Evolutionary conservation across 352 stramenopile species (phyloP), one percentile per base, ranked within the genome.

Genomic region (Phytophthora idaei): DNA sequence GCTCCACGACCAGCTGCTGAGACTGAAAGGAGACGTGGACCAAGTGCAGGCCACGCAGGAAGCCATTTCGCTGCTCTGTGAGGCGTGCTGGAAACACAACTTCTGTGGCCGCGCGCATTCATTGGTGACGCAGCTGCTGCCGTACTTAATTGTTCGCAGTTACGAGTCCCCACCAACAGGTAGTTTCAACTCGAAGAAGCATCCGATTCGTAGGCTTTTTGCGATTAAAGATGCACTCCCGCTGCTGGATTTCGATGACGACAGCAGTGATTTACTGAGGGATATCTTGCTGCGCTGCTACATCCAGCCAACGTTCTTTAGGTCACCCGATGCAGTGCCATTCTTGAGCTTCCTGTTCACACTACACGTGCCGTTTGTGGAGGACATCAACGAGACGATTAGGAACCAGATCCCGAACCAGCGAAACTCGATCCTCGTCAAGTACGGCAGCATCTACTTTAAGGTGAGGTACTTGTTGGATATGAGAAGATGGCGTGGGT

Each of bases 331-430:
- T 58, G 90, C 89, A 4, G 77, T 92, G 12, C 62, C 85, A 5
- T 94, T 97, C 52, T 67, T 97, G 45, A 89, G 85, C 44, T 96
- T 92, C 41, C 59, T 97, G 17, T 97, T 97, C 62, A 85, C 88
- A 7, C 73, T 97, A 7, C 87, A 97, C 65, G 69, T 90, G 58
- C 80, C 83, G 9, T 95, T 97, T 64, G 81, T 94, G 28, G 59
- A 74, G 28, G 87, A 95, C 57, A 95, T 97, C 52, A 93, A 97
- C 60, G 81, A 89, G 37, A 96, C 89, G 5, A 94, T 97, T 41
- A 79, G 85, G 17, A 95, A 95, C 61, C 88, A 94, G 61, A 88
- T 95, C 36, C 88, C 86, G 11, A 86, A 90, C 57, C 88, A 95
- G 59, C 81, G 87, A 36, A 88, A 88, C 44, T 92, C 88, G 31